phyloP scores from a whole-genome alignment of 345 rosid genomes.

The Brassica rapa region DNA sequence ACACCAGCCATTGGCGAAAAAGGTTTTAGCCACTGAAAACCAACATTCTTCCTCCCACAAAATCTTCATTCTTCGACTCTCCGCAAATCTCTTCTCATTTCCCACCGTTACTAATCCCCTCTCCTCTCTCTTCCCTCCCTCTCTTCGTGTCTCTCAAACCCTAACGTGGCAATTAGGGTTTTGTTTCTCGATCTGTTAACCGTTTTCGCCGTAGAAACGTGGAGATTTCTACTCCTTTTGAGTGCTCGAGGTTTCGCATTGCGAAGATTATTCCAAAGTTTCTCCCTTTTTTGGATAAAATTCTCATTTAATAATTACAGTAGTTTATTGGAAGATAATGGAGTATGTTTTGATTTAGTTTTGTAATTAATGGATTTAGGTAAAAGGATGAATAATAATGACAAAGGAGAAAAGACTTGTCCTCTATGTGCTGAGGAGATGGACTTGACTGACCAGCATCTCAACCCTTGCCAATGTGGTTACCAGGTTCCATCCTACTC shows the following conservation, averaged over 20 bases:
- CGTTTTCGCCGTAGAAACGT: background rate
- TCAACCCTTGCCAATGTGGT: conserved; percentile 97
- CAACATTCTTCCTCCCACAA: conserved; percentile 12
- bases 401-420: conserved; percentile 88
- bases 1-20: conserved; percentile 29
- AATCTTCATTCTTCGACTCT: conserved; percentile 14
- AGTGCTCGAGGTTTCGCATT: conserved; percentile 4
- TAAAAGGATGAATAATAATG: conserved; percentile 63
- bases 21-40: conserved; percentile 39
- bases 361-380: conserved; percentile 25
- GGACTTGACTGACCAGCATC: conserved; percentile 95
- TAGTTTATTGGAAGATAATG: background rate
- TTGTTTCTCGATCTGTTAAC: background rate
- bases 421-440: conserved; percentile 96
- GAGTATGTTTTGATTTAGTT: background rate
- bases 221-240: conserved; percentile 12
- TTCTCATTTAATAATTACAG: background rate
- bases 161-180: conserved; percentile 38
- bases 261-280: background rate
- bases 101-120: conserved; percentile 3
- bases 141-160: conserved; percentile 27
- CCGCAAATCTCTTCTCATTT: conserved; percentile 6
- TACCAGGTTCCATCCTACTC: conserved; percentile 58
- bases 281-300: background rate
- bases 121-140: background rate